Conservation (phyloP, 2,329 filamentous ascomycete genomes). For the Bipolaris cookei region DNA sequence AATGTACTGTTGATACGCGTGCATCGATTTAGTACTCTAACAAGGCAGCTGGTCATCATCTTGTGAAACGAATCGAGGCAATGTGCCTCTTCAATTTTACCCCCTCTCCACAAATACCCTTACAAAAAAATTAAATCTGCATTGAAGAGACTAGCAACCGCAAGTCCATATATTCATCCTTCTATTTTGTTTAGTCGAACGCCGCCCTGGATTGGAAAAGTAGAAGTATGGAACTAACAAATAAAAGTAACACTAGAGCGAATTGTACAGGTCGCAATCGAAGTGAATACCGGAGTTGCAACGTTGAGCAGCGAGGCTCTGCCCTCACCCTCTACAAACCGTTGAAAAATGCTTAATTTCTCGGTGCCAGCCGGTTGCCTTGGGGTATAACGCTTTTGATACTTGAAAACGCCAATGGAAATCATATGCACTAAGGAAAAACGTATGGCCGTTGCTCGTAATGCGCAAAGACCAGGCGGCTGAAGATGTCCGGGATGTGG, state of each 20-base stretch:
- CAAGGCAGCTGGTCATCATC: not conserved
- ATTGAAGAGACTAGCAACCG: slow-evolving; percentile 1
- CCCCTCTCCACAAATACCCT: not conserved
- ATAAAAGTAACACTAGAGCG: slow-evolving; percentile 6
- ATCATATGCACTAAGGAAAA: slow-evolving; percentile 11
- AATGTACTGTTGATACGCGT: not conserved
- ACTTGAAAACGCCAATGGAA: slow-evolving; percentile 11
- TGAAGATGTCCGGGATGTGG: not conserved
- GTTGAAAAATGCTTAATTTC: slow-evolving; percentile 15
- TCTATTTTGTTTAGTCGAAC: slow-evolving; percentile 5
- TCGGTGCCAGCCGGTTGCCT: slow-evolving; percentile 27
- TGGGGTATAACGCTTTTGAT: slow-evolving; percentile 25
- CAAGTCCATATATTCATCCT: slow-evolving; percentile 4
- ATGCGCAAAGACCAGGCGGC: not conserved
- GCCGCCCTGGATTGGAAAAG: not conserved
- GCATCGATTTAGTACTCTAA: slow-evolving; percentile 14
- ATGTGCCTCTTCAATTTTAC: not conserved
- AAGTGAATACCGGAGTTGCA: slow-evolving; percentile 6
- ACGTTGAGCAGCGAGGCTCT: slow-evolving; percentile 13
- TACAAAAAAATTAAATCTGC: not conserved
- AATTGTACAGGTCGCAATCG: slow-evolving; percentile 11
- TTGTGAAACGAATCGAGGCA: not conserved
- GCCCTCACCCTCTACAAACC: slow-evolving; percentile 12
- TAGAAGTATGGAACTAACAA: slow-evolving; percentile 1
- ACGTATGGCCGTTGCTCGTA: slow-evolving; percentile 11